Evolutionary conservation across 768 basidiomycete species (phyloP).

Genomic region (Krasilnikovozyma curviuscula): DNA sequence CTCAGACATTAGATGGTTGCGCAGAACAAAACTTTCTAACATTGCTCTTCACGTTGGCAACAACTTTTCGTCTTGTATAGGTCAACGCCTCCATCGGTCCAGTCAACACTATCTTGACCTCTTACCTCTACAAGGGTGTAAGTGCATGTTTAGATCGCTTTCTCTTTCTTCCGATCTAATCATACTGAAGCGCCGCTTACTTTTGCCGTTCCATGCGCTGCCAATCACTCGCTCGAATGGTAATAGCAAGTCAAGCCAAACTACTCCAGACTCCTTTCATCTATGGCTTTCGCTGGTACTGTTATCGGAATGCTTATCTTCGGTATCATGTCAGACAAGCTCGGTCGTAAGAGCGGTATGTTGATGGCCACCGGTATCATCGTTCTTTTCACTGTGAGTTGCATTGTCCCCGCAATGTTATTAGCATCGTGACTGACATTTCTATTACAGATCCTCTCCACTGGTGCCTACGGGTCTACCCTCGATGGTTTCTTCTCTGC

Average conservation of each 20-base stretch:
- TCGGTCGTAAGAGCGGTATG: conserved; percentile 77
- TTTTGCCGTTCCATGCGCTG: no score
- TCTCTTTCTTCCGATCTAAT: no score
- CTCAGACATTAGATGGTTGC: no score
- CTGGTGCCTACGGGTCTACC: no score
- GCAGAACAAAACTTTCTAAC: no score
- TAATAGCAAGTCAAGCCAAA: no score
- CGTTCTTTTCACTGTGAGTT: conserved; percentile 31
- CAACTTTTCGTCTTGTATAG: conserved; percentile 26
- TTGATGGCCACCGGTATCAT: conserved; percentile 26
- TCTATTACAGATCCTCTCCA: background rate
- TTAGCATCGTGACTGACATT: conserved; percentile 52
- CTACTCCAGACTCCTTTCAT: conserved; percentile 46
- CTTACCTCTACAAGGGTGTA: conserved; percentile 55
- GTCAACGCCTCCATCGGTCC: conserved; percentile 59
- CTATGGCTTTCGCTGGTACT: conserved; percentile 43
- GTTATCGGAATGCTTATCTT: conserved; percentile 47
- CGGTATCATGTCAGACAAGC: conserved; percentile 60
- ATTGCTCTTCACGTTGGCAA: no score
- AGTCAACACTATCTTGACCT: conserved; percentile 33
- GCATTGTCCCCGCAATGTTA: background rate
- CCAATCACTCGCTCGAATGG: no score
- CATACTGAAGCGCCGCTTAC: no score
- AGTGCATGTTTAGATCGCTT: no score
- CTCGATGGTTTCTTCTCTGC: no score